Evolutionary conservation across 768 basidiomycete species (phyloP), one percentile per base, ranked within the genome.

Genomic region (Mycena amicta): DNA sequence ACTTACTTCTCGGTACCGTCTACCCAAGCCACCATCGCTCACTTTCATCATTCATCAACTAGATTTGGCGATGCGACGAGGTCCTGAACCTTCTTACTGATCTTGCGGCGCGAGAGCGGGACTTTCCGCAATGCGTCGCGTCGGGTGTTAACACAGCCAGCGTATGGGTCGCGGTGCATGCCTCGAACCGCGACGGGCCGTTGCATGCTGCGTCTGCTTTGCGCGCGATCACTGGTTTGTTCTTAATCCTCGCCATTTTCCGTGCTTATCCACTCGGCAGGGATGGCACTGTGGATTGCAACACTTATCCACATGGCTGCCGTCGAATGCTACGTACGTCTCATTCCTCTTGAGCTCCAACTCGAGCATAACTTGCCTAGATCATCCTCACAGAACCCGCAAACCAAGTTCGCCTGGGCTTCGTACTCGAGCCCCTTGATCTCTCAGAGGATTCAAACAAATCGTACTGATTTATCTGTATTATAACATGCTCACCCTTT

Each of bases 61-160:
- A 61, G 67, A 54, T 69, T 15, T 71, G 66, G 67, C 57, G 70
- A 50, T 71, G 70, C 52, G 68, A 69, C 31, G 68, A 71, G 50
- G 49, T 68, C 5, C 27, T 69, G 26, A 53, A 60, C 29, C 50
- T 69, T 5, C 26, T 66, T 25, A 52, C 22, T 15, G 59, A 68
- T 50, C 26, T 30, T 6, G 40, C 29, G 8, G 52, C 53, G 3
- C 13, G 58, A 1, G 40, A 56, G 37, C 31, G 45, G 18, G 11
- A 31, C 18, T 71, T 54, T 52, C 68, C 70, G 2, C 62, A 67
- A 53, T 71, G 70, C 51, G 51, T 59, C 41, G 54, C 60, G 26
- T 27, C 26, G 0, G 59, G 55, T 26, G 55, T 60, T 28, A 53
- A 62, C 31, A 55, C 60, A 13, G 22, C 54, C 4, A 49, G 56